Percentiles rank a stretch among this genome's conserved stretches.
These are phyloP conservation scores for Leccinum aurantiacum DNA, from an alignment of 768 basidiomycete species.

Conservation along the genomic window DNA sequence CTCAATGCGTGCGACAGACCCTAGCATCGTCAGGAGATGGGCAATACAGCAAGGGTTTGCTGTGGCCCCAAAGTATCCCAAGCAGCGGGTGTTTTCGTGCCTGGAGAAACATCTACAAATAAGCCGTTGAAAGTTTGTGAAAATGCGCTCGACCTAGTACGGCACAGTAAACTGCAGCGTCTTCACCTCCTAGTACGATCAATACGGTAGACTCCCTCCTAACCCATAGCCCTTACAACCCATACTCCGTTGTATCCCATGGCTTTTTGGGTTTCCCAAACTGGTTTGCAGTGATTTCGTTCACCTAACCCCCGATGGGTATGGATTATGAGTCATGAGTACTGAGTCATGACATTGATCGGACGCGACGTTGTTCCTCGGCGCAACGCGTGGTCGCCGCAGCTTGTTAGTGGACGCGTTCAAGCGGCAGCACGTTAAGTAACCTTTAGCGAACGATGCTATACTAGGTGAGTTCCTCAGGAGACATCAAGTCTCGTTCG, in stretches of 20 bases:
- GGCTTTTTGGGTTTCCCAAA: no score
- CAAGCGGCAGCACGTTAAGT: conserved; percentile 10
- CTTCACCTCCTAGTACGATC: no score
- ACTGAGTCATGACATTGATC: background rate
- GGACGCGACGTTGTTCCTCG: background rate
- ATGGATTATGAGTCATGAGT: no score
- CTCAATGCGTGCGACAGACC: conserved; percentile 37
- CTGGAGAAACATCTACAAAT: conserved; percentile 44
- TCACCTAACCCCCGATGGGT: no score
- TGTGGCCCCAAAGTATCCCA: conserved; percentile 59
- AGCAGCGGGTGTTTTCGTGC: conserved; percentile 60
- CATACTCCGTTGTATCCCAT: no score
- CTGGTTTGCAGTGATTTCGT: no score
- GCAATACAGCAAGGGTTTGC: conserved; percentile 51
- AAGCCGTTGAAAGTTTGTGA: background rate
- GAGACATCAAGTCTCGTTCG: background rate
- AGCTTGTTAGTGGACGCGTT: conserved; percentile 19
- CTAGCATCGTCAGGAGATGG: conserved; percentile 55
- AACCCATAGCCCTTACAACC: no score
- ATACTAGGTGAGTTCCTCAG: background rate
- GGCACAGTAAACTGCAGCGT: no score
- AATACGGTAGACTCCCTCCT: no score
- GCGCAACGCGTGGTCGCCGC: background rate
- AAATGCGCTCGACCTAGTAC: no score
- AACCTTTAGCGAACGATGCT: background rate